These are phyloP conservation scores for Hypoxylon sp. DNA, from an alignment of 2,329 filamentous ascomycete genomes.

Conservation along the genomic window DNA sequence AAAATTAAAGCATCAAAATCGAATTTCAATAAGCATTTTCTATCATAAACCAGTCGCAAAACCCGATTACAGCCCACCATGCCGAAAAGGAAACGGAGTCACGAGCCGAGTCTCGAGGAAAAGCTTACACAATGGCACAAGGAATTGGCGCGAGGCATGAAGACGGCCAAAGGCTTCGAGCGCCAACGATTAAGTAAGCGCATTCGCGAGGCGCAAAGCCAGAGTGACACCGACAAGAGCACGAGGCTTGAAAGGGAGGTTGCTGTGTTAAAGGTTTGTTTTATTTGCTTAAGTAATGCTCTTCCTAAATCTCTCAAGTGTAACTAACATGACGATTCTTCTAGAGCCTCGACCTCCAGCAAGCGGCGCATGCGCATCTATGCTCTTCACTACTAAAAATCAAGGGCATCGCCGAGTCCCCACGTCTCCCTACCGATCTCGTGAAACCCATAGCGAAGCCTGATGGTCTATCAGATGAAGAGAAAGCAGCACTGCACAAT, in stretches of 20 bases:
- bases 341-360: conserved; percentile 65
- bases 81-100: conserved; percentile 60
- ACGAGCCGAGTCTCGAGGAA: conserved; percentile 56
- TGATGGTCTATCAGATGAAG: conserved; percentile 58
- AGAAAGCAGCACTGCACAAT: conserved; percentile 62
- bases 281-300: background rate
- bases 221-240: conserved; percentile 57
- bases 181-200: conserved; percentile 76
- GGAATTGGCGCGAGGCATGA: conserved; percentile 72
- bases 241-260: conserved; percentile 70
- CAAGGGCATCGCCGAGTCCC: conserved; percentile 60
- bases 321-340: too few relatives aligned
- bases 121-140: conserved; percentile 65
- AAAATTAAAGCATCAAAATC: conserved; percentile 13
- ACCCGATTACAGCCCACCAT: conserved; percentile 14
- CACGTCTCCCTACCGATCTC: conserved; percentile 59
- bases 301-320: too few relatives aligned
- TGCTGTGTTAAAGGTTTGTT: conserved; percentile 61
- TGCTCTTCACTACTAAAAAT: conserved; percentile 63
- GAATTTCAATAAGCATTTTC: too few relatives aligned
- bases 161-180: conserved; percentile 78
- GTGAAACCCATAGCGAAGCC: conserved; percentile 57
- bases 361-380: conserved; percentile 65
- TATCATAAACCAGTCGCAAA: conserved; percentile 3
- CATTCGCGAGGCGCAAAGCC: conserved; percentile 52